These are phyloP conservation scores for Sanghuangporus weigelae DNA, from an alignment of 1,284 basidiomycete genomes.

Conservation along the genomic window DNA sequence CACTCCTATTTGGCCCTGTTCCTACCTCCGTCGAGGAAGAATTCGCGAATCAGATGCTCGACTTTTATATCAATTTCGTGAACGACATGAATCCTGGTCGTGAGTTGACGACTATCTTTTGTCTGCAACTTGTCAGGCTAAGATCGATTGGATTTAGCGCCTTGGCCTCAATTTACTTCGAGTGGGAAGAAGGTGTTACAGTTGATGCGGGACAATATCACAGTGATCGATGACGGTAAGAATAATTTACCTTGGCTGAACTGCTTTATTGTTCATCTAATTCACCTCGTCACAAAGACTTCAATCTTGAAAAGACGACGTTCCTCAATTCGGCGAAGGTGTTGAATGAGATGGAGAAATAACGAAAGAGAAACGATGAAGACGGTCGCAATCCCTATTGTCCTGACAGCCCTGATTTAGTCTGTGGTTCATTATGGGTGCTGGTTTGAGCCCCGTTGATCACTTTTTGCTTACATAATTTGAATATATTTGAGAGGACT, in stretches of 20 bases:
- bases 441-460: not conserved
- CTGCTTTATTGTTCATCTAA: not conserved
- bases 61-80: slow-evolving; percentile 51
- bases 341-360: slow-evolving; percentile 44
- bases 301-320: slow-evolving; percentile 34
- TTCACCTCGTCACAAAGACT: slow-evolving; percentile 30
- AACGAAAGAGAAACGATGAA: not conserved
- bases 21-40: slow-evolving; percentile 37
- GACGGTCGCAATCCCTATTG: not conserved
- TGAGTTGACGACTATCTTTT: slow-evolving; percentile 23
- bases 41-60: slow-evolving; percentile 42
- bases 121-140: not conserved
- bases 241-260: not conserved
- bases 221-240: slow-evolving; percentile 45
- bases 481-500: not conserved
- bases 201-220: slow-evolving; percentile 44
- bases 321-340: slow-evolving; percentile 39
- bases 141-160: slow-evolving; percentile 24
- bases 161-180: slow-evolving; percentile 39
- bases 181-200: slow-evolving; percentile 38
- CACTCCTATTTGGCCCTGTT: slow-evolving; percentile 42
- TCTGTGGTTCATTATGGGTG: not conserved
- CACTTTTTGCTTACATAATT: not conserved
- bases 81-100: slow-evolving; percentile 48
- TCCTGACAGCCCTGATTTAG: not conserved